Evolutionary conservation across 1,139 yeast genomes (phyloP), one percentile per base, ranked within the genome.

Genomic region (Ogataea hybrid): DNA sequence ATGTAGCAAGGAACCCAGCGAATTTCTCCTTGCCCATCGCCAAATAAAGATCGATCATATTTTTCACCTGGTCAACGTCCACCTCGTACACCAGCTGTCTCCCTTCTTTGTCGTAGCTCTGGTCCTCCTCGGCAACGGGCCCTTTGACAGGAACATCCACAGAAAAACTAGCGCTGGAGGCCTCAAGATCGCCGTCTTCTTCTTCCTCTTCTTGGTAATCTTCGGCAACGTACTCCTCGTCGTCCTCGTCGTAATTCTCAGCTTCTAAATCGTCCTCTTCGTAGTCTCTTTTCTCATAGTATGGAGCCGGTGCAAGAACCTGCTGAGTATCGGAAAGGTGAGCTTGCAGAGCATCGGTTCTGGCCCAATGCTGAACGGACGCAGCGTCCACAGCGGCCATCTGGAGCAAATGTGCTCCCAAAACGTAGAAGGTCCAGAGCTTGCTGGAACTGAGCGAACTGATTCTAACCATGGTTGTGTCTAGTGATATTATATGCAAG

Each of bases 1-100:
- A 47, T 17, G 55, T 51, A 3, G 62, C 61, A 28, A 59, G 41
- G 37, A 54, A 57, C 6, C 49, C 52, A 2, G 54, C 59, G 49
- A 59, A 46, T 33, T 56, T 54, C 21, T 51, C 55, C 28, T 52
- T 52, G 3, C 57, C 59, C 50, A 53, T 46, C 5, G 37, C 46
- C 12, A 53, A 6, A 30, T 54, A 56, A 34, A 42, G 30, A 29
- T 52, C 52, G 14, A 56, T 25, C 27, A 48, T 41, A 10, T 42
- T 38, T 11, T 48, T 50, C n/a, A 54, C 46, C 34, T 52, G 55
- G 23, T 54, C 49, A 8, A 48, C 48, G 30, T 53, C 55, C 12
- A 47, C 55, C 32, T 50, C 54, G 29, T 53, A 47, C 15, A 49
- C 44, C n/a, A 51, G 31, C 28, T 42, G 44, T 29, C 48, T 46